A percentile compares a stretch with the other conserved stretches of the same genome.
Conservation (phyloP, 208 protist genomes). For the Trichomonas tenax region DNA sequence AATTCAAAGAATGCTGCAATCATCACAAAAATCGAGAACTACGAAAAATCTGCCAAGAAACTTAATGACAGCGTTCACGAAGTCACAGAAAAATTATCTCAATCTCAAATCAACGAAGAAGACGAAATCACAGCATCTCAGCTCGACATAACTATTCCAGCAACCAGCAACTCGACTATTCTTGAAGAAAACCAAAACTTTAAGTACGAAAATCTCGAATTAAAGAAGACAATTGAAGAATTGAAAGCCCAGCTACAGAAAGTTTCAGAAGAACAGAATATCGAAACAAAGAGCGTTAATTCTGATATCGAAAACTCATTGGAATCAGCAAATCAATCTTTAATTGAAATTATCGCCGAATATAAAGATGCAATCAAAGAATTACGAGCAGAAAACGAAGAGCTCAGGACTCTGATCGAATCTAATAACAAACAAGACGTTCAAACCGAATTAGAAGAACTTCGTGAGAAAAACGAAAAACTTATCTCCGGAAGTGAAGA, state of each 20-base stretch:
- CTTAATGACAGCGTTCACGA: neutral
- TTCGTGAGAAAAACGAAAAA: neutral
- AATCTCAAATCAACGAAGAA: neutral
- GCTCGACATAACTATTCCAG: neutral
- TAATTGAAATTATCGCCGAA: neutral
- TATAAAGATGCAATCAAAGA: neutral
- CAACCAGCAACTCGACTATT: neutral
- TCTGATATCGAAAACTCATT: neutral
- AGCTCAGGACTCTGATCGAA: neutral
- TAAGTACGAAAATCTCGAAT: neutral
- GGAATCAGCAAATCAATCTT: neutral
- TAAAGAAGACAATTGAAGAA: neutral
- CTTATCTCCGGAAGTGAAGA: neutral
- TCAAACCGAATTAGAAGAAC: neutral
- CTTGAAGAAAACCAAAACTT: neutral
- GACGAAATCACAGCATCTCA: neutral
- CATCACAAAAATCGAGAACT: neutral
- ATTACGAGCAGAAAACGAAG: neutral
- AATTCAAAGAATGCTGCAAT: neutral
- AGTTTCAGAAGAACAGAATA: neutral
- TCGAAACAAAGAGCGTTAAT: neutral
- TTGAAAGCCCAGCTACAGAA: neutral
- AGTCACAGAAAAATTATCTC: neutral
- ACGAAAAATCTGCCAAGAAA: neutral
- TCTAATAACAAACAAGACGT: neutral